Evolutionary conservation across 176 grass and related monocot genomes (phyloP).

Genomic region (Dactylis glomerata): DNA sequence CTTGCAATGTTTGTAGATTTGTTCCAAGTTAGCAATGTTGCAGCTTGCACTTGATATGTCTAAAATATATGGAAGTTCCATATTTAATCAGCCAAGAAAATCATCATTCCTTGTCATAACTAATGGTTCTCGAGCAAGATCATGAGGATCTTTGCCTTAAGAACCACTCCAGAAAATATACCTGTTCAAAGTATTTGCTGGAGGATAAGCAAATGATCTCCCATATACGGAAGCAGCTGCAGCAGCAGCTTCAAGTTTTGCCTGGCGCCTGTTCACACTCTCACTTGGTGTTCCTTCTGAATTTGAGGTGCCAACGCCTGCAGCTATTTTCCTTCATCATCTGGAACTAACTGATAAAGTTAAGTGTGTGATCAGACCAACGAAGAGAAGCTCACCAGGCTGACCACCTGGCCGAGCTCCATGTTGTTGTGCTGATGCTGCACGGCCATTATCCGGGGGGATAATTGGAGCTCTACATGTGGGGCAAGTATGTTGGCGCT

Average conservation of each 20-base stretch:
- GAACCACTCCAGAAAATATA: slow-evolving; percentile 3
- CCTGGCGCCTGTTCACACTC: slow-evolving; percentile 46
- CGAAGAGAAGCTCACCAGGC: slow-evolving; percentile 52
- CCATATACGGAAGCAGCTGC: slow-evolving; percentile 76
- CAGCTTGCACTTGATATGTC: not conserved
- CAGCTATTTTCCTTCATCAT: slow-evolving; percentile 23
- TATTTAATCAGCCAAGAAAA: not conserved
- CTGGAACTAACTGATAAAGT: not conserved
- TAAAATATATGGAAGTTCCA: not conserved
- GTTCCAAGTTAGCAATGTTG: not conserved
- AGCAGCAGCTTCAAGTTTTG: slow-evolving; percentile 64
- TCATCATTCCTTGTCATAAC: not conserved
- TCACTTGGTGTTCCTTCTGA: slow-evolving; percentile 35
- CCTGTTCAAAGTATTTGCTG: slow-evolving; percentile 37
- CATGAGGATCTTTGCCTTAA: slow-evolving; percentile 1
- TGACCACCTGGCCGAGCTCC: slow-evolving; percentile 58
- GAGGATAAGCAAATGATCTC: slow-evolving; percentile 68
- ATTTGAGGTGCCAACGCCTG: slow-evolving; percentile 34
- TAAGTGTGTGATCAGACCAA: slow-evolving; percentile 1
- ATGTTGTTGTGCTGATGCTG: slow-evolving; percentile 37
- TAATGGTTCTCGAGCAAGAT: slow-evolving; percentile 4
- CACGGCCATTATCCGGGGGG: slow-evolving; percentile 57
- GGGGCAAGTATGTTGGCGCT: slow-evolving; percentile 92
- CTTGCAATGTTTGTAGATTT: not conserved
- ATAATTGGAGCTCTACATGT: slow-evolving; percentile 92